phyloP scores from a whole-genome alignment of 352 stramenopile species.

The Salisapilia sapeloensis region DNA sequence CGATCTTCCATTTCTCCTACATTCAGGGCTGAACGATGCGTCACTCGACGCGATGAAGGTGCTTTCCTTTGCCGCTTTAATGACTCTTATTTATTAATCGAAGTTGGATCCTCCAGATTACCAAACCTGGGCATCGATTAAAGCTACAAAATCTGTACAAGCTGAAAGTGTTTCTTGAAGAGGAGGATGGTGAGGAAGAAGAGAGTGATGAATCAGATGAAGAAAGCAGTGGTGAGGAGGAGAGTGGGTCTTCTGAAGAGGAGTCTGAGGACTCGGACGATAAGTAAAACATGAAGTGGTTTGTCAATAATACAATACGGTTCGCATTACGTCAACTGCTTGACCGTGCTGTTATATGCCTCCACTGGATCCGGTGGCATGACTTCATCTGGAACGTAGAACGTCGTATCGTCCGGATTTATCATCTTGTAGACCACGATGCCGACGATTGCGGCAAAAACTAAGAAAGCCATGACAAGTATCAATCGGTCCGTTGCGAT shows the following conservation, averaged over 20 bases:
- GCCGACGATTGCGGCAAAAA: slow-evolving; percentile 59
- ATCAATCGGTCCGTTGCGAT: slow-evolving; percentile 78
- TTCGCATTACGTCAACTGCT: slow-evolving; percentile 36
- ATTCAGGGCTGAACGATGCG: slow-evolving; percentile 21
- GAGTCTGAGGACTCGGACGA: slow-evolving; percentile 8
- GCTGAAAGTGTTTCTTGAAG: slow-evolving; percentile 29
- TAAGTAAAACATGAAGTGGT: background rate
- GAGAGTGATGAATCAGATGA: slow-evolving; percentile 5
- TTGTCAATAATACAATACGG: slow-evolving; percentile 5
- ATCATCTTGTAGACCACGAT: slow-evolving; percentile 77
- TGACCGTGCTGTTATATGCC: slow-evolving; percentile 63
- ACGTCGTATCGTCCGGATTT: slow-evolving; percentile 54
- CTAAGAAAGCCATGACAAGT: slow-evolving; percentile 56
- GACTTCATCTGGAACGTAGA: slow-evolving; percentile 75
- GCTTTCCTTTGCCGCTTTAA: too few relatives aligned
- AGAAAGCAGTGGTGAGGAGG: slow-evolving; percentile 3
- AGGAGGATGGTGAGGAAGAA: slow-evolving; percentile 3
- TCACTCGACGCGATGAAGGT: slow-evolving; percentile 38
- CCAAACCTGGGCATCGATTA: slow-evolving; percentile 45
- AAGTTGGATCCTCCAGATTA: too few relatives aligned
- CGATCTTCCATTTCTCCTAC: slow-evolving; percentile 38
- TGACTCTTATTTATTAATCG: too few relatives aligned
- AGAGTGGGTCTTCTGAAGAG: slow-evolving; percentile 2
- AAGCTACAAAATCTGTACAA: slow-evolving; percentile 52
- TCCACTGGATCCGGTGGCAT: slow-evolving; percentile 52